phyloP scores from a whole-genome alignment of 169 alveolate species.

The Pseudocohnilembus persalinus region DNA sequence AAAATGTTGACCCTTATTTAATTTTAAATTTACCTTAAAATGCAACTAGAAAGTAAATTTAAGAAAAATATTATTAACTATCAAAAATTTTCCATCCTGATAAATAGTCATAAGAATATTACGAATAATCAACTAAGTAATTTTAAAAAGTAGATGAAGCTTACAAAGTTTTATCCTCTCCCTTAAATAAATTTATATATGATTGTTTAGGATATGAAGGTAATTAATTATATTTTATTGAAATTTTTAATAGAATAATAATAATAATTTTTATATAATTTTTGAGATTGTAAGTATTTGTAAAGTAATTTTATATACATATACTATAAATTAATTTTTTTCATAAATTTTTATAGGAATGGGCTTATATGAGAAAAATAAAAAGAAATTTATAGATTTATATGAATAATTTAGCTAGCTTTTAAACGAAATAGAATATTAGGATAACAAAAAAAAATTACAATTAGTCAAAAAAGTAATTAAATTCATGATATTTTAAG shows the following conservation, averaged over 20 bases:
- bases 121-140: constrained; percentile 4
- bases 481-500: no score
- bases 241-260: no score
- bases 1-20: background rate
- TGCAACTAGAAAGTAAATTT: background rate
- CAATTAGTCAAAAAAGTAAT: background rate
- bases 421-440: background rate
- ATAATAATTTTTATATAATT: no score
- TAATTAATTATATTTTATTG: no score
- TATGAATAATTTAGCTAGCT: background rate
- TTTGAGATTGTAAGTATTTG: no score
- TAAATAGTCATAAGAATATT: constrained; percentile 8
- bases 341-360: background rate
- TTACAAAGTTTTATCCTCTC: constrained; percentile 7
- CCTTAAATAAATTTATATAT: constrained; percentile 1
- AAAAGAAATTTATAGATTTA: background rate
- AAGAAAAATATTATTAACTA: constrained; percentile 6
- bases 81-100: constrained; percentile 22
- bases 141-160: constrained; percentile 22
- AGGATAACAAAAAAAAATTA: background rate
- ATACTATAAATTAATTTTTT: no score
- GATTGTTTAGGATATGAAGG: constrained; percentile 9
- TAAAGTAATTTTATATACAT: no score
- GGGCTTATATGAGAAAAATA: background rate
- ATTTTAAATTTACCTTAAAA: background rate